Evolutionary conservation across 257 asterid species (phyloP).

Genomic region (Solanum megistacrolobum): DNA sequence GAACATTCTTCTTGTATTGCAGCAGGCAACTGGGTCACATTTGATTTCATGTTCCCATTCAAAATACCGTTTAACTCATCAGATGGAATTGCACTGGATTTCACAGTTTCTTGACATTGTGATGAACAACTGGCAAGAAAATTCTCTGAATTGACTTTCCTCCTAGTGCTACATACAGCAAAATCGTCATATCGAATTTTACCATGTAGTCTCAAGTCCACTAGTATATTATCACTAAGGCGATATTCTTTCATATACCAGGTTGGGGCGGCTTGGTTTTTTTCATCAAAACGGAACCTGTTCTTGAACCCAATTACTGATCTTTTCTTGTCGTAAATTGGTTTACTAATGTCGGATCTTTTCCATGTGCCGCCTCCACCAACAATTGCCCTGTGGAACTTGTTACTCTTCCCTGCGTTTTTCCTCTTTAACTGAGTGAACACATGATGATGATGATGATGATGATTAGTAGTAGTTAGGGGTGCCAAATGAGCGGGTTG

Average conservation of each 20-base stretch:
- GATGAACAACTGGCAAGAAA: not conserved
- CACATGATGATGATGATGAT: not conserved
- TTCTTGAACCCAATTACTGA: not conserved
- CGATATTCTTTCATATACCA: not conserved
- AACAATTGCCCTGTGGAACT: not conserved
- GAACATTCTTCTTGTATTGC: not conserved
- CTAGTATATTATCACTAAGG: not conserved
- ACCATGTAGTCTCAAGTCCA: not conserved
- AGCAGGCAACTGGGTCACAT: not conserved
- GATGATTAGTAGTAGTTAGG: no score
- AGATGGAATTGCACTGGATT: not conserved
- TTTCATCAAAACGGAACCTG: not conserved
- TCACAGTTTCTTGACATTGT: not conserved
- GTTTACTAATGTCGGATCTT: not conserved
- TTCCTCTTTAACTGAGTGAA: not conserved
- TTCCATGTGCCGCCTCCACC: not conserved
- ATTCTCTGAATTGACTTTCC: not conserved
- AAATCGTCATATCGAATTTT: not conserved
- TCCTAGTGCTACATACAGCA: not conserved
- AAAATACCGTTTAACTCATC: not conserved
- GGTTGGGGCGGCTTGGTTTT: no score
- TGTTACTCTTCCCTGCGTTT: not conserved
- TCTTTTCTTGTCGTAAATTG: not conserved
- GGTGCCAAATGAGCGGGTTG: no score
- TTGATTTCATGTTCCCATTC: not conserved